Base-by-base conservation (phyloP, 495 filamentous ascomycete genomes). In the Aspergillus cavernicola region DNA sequence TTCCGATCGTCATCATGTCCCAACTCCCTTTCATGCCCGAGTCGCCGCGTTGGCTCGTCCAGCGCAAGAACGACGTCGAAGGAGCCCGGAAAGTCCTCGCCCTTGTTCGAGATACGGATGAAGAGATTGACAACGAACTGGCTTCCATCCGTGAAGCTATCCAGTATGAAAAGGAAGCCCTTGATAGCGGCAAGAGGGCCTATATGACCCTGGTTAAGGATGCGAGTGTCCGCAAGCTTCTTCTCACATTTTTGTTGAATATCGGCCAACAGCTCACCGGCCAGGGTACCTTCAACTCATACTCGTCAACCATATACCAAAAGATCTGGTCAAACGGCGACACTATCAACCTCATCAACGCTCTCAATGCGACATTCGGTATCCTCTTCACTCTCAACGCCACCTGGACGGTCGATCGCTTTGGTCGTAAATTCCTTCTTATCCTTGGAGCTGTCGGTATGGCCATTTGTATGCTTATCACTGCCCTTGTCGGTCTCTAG, bases 401-500 rank as follows among this genome's bases (percentile, higher is more conserved):
- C 13, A 81, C 90, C 57, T 90, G 80, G 67, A 67, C 80, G 36
- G 71, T 85, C 52, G 87, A 90, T 64, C 77, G 72, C 28, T 75
- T 87, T 48, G 87, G 87, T 50, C 83, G 87, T 44, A 85, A 86
- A 39, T 75, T 80, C 47, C 77, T 90, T 18, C 74, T 90, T 10
- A 78, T 89, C 45, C 71, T 75, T 50, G 85, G 87, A 63, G 85
- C 79, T 22, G 72, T 85, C 23, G 85, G 85, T 15, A 89, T 89
- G 87, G 66, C 72, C 43, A 61, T 85, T 23, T 85, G 77, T 66
- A 82, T 86, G 67, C 84, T 82, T 61, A 83, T 87, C 51, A 81
- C 86, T 23, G 76, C 78, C 8, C 75, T 79, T 16, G 71, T 82
- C 16, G 84, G 85, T 49, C 85, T 84, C 0, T 79, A 75, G 46